Evolutionary conservation across 2,329 filamentous ascomycete species (phyloP), one percentile per base, ranked within the genome.

Genomic region (Aspergillus uvarum): DNA sequence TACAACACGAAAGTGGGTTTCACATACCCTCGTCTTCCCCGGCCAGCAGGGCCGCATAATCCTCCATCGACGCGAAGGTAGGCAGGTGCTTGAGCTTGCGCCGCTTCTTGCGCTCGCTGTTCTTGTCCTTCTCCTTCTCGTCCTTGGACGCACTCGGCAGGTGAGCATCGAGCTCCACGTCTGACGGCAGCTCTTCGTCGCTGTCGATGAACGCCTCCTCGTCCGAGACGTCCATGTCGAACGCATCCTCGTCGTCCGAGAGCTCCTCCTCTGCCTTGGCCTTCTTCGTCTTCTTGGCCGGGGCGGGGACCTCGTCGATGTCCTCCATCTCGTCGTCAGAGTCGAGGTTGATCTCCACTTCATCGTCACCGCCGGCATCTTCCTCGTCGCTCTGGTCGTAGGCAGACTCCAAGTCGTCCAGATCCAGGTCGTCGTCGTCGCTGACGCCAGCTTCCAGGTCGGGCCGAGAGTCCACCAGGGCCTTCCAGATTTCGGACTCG

Each of bases 401-500:
- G 22, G 80, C 82, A 22, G 80, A 80, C 53, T 86, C 83, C 65
- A 86, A 74, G 62, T 81, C 81, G 51, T 81, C 80, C 70, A 82
- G 79, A 60, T 86, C 83, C 62, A 85, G 74, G 67, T 85, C 85
- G 63, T 86, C 85, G 63, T 86, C 85, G 48, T 87, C 86, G 44
- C 75, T 76, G 49, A 83, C 80, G n/a, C 70, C 74, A 35, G 83
- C 89, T 67, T 91, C 89, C 35, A 92, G 79, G 56, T 95, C 92
- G 11, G 92, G 91, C 58, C 88, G 83, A 16, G 89, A 91, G 55
- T 91, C 85, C 47, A 96, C 90, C 63, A 97, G 85, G 0, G 93
- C 93, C 77, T 96, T 88, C 93, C 92, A 96, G 67, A 96, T 92
- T 77, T 96, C 90, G 47, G 91, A 89, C 72, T 93, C 89, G 56